Evolutionary conservation across 495 filamentous ascomycete species (phyloP).

Genomic region (Patellaria atrata): DNA sequence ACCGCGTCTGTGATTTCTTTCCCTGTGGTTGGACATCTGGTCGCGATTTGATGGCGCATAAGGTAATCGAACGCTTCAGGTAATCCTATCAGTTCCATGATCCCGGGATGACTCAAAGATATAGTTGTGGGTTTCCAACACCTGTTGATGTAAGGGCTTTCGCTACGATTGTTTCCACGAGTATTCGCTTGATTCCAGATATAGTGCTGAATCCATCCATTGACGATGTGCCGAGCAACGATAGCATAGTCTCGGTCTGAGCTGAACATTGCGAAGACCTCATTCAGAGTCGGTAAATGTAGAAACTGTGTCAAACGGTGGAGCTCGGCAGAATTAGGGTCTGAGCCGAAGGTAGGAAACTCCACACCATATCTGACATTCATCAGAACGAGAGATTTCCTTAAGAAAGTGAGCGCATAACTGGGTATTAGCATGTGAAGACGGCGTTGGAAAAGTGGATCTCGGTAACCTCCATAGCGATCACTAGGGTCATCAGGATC

Average conservation of each 20-base stretch:
- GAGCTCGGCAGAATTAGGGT: slow-evolving; percentile 60
- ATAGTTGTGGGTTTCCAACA: slow-evolving; percentile 25
- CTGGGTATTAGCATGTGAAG: slow-evolving; percentile 46
- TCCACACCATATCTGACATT: slow-evolving; percentile 81
- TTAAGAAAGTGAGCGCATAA: slow-evolving; percentile 80
- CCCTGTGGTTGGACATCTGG: slow-evolving; percentile 75
- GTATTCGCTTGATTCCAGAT: slow-evolving; percentile 9
- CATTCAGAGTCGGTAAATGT: slow-evolving; percentile 61
- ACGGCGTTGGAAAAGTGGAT: background rate
- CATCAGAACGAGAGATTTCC: slow-evolving; percentile 70
- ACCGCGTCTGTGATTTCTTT: slow-evolving; percentile 80
- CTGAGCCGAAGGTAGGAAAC: slow-evolving; percentile 57
- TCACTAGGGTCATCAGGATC: too few species aligned
- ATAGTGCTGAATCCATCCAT: slow-evolving; percentile 68
- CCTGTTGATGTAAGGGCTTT: too few species aligned
- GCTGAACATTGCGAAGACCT: slow-evolving; percentile 46
- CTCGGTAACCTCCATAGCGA: background rate
- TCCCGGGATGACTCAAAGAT: slow-evolving; percentile 64
- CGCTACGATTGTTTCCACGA: slow-evolving; percentile 16
- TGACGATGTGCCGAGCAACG: slow-evolving; percentile 40
- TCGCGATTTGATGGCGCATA: slow-evolving; percentile 76
- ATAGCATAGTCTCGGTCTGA: slow-evolving; percentile 11
- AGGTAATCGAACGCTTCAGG: slow-evolving; percentile 86
- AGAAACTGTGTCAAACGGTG: slow-evolving; percentile 62
- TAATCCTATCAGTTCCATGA: slow-evolving; percentile 86